phyloP scores from a whole-genome alignment of 345 rosid genomes.

The Passiflora organensis region DNA sequence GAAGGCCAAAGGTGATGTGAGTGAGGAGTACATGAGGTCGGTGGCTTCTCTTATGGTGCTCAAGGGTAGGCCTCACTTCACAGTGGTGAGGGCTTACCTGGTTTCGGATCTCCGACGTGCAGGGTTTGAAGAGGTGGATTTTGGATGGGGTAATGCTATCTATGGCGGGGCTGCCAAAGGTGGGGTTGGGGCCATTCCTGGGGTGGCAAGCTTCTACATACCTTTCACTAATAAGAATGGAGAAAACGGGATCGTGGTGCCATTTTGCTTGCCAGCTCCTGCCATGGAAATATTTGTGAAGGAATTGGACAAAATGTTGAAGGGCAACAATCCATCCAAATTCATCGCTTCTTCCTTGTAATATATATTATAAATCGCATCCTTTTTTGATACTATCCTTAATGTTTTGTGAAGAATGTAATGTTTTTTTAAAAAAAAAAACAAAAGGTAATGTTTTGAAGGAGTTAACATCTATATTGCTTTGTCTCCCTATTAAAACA shows the following conservation, averaged over 20 bases:
- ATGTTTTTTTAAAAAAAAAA: too few species aligned
- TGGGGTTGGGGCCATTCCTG: conserved; percentile 1
- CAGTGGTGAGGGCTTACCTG: background rate
- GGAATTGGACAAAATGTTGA: conserved; percentile 5
- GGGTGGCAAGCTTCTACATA: background rate
- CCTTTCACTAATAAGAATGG: conserved; percentile 13
- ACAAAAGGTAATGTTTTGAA: too few species aligned
- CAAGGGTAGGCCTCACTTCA: conserved; percentile 4
- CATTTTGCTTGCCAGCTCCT: conserved; percentile 14
- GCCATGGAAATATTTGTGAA: conserved; percentile 17
- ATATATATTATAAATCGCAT: too few species aligned
- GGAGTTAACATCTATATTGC: too few species aligned
- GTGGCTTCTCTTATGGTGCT: conserved; percentile 15
- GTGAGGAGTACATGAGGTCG: conserved; percentile 20
- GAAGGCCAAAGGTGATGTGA: conserved; percentile 23
- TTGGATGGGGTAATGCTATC: conserved; percentile 26
- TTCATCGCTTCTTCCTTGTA: background rate
- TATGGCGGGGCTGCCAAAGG: conserved; percentile 17
- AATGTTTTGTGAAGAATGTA: too few species aligned
- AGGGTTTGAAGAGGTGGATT: conserved; percentile 14
- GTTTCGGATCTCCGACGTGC: conserved; percentile 5
- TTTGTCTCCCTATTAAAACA: too few species aligned
- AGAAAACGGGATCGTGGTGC: conserved; percentile 17
- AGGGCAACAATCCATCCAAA: background rate
- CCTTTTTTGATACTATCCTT: too few species aligned